Evolutionary conservation across 345 rosid genomes (phyloP), one percentile per base, ranked within the genome.

Genomic region (Aegle marmelos): DNA sequence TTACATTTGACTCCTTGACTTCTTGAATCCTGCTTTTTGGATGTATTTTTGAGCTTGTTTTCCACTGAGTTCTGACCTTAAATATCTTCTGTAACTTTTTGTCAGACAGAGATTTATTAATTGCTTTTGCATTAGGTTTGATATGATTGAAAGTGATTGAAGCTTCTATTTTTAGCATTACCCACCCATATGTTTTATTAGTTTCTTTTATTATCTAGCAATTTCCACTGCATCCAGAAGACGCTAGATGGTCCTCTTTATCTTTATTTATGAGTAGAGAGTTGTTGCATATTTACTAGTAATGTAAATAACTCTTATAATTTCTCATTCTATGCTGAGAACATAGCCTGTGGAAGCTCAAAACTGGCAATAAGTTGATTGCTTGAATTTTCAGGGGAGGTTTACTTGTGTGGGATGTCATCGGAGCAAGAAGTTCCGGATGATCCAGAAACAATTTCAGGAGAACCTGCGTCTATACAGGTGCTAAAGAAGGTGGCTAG

Each of bases 351-450:
- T 39, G 34, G 50, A 27, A 16, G 27, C 57, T 25, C 9, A 54
- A 36, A 68, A 31, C 19, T 69, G 30, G 14, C 70, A 39, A 41
- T 22, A 25, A 36, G 8, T 53, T 34, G 27, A 33, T 76, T 76
- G 25, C 9, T 62, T 56, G 61, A 34, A 9, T 70, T 66, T 61
- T 53, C 81, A 92, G 98, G 98, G 67, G 99, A 95, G 85, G 97
- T 95, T 50, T 95, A 95, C 75, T 2, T 95, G 76, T 95, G 99
- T 72, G 99, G 97, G 68, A 91, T 93, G 95, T 89, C 95, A 24
- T 81, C 94, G 3, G 86, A 77, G 79, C 90, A 77, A 70, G 98
- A 92, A 76, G 84, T 95, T 61, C 97, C 97, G 0, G 97, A 93
- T 50, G 92, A 93, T 85, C 94, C 95, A 2, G 91, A 90, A 69